These are phyloP conservation scores for Podosphaera fusca DNA, from an alignment of 2,329 filamentous ascomycete genomes.

Conservation along the genomic window DNA sequence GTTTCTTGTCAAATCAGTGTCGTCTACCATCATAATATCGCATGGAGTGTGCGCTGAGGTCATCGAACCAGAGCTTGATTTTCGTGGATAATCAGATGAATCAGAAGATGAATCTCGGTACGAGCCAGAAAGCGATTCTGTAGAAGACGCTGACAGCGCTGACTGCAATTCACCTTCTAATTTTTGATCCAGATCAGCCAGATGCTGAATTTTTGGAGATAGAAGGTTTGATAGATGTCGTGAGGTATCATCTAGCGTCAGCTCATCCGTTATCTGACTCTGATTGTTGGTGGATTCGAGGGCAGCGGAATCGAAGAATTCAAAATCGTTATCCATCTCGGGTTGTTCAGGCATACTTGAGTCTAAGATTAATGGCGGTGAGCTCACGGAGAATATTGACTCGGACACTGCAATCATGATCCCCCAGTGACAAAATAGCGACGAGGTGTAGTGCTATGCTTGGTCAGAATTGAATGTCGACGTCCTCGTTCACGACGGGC, in stretches of 20 bases:
- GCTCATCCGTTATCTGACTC: constrained; percentile 14
- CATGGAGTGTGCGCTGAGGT: constrained; percentile 20
- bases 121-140: constrained; percentile 17
- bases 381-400: constrained; percentile 12
- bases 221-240: constrained; percentile 10
- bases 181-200: background rate
- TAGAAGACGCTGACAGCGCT: constrained; percentile 12
- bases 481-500: too few relatives aligned
- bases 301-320: constrained; percentile 17
- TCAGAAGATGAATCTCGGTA: constrained; percentile 28
- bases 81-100: constrained; percentile 26
- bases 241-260: constrained; percentile 10
- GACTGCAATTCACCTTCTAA: constrained; percentile 8
- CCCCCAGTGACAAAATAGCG: background rate
- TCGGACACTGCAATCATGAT: constrained; percentile 13
- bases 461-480: too few relatives aligned
- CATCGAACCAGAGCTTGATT: constrained; percentile 23
- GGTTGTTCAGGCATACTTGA: constrained; percentile 16
- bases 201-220: background rate
- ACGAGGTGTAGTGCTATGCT: too few relatives aligned
- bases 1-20: constrained; percentile 22
- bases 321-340: constrained; percentile 17
- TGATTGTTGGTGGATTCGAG: constrained; percentile 14
- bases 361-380: constrained; percentile 17
- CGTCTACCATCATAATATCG: constrained; percentile 23